A percentile compares a stretch with the other conserved stretches of the same genome.
These are phyloP conservation scores for Williopsis jadinii DNA, from an alignment of 1,139 yeast species.

Conservation along the genomic window DNA sequence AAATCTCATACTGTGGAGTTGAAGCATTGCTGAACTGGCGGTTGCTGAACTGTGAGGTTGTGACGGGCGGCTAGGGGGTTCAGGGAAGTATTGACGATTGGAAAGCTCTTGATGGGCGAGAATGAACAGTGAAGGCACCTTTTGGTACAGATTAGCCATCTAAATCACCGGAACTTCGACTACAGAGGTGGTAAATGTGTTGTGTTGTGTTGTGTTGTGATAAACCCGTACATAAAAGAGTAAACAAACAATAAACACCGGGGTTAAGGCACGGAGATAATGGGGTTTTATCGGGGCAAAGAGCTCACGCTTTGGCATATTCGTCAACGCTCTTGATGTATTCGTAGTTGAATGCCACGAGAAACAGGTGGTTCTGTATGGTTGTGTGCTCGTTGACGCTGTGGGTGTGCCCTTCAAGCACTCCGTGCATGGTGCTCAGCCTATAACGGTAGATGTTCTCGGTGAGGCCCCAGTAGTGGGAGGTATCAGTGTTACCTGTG, in stretches of 20 bases:
- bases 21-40: not conserved
- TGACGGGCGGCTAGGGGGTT: too few relatives aligned
- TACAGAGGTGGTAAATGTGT: too few relatives aligned
- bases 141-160: not conserved
- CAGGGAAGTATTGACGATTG: too few relatives aligned
- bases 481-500: slow-evolving; percentile 61
- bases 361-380: slow-evolving; percentile 41
- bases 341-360: slow-evolving; percentile 46
- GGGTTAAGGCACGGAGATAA: too few relatives aligned
- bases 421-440: slow-evolving; percentile 11
- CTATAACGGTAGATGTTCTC: slow-evolving; percentile 46
- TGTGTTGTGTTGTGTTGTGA: too few relatives aligned
- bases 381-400: slow-evolving; percentile 46
- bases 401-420: slow-evolving; percentile 26
- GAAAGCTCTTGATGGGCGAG: too few relatives aligned
- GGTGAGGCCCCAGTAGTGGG: slow-evolving; percentile 51
- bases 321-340: slow-evolving; percentile 24
- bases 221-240: too few relatives aligned
- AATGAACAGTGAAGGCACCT: too few relatives aligned
- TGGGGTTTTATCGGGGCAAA: too few relatives aligned
- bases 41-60: too few relatives aligned
- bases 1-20: not conserved
- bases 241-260: too few relatives aligned
- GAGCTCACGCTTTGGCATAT: not conserved
- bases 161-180: too few relatives aligned